A percentile compares a stretch with the other conserved stretches of the same genome.
Conservation (phyloP, 179 eudicot genomes). For the Silene coronaria region DNA sequence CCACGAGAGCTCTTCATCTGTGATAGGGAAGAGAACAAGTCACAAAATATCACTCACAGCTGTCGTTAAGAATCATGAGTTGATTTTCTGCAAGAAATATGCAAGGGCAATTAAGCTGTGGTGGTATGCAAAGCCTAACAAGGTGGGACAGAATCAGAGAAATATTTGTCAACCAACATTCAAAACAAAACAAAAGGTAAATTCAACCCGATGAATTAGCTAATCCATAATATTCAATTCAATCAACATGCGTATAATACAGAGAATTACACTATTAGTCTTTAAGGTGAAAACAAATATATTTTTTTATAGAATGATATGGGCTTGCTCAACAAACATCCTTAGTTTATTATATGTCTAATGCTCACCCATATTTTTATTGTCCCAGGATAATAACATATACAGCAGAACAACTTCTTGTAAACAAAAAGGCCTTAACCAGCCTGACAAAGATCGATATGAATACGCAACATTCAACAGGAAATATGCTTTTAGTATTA, state of each 20-base stretch:
- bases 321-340: not conserved
- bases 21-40: conserved; percentile 9
- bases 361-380: not conserved
- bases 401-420: not conserved
- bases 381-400: not conserved
- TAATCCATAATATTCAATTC: not conserved
- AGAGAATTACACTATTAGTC: not conserved
- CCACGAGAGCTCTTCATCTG: conserved; percentile 31
- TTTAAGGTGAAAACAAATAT: not conserved
- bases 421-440: not conserved
- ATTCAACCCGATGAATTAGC: not conserved
- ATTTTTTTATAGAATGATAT: not conserved
- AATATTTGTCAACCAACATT: not conserved
- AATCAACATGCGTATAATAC: not conserved
- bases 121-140: not conserved
- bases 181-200: not conserved
- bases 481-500: not conserved
- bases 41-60: conserved; percentile 9
- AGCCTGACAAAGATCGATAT: not conserved
- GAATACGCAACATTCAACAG: not conserved
- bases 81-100: conserved; percentile 27
- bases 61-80: conserved; percentile 5
- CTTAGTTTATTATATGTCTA: not conserved
- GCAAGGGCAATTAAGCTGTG: not conserved
- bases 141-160: not conserved